Percentiles rank a stretch among this genome's conserved stretches.
Evolutionary conservation across 768 basidiomycete genomes (phyloP).

Genomic region (Mrakia frigida): DNA sequence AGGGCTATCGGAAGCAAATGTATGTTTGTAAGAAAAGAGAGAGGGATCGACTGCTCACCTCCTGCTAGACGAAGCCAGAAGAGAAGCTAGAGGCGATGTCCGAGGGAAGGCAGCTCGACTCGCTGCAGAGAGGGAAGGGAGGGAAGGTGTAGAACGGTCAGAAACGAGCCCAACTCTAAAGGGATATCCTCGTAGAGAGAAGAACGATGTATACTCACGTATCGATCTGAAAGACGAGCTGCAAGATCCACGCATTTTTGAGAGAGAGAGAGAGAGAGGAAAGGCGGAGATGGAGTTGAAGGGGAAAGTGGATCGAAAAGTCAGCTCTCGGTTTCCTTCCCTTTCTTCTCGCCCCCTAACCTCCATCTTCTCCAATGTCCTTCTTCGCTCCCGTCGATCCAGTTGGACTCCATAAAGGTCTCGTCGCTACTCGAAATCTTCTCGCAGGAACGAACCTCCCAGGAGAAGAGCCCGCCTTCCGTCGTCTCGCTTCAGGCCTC

Average conservation of each 20-base stretch:
- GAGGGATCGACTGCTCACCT: no score
- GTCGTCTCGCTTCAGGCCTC: no score
- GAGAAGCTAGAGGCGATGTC: background rate
- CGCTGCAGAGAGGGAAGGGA: background rate
- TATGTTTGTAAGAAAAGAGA: no score
- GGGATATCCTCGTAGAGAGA: background rate
- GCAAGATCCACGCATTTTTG: constrained; percentile 3
- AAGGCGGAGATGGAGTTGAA: background rate
- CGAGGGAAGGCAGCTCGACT: background rate
- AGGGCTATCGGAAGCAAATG: no score
- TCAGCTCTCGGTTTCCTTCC: background rate
- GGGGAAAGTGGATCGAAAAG: background rate
- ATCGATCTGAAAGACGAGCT: constrained; percentile 6
- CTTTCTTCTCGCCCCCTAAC: background rate
- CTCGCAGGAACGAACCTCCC: no score
- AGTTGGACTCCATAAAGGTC: no score
- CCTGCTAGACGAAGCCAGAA: background rate
- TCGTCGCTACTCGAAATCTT: no score
- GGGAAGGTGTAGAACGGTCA: background rate
- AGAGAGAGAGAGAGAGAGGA: background rate
- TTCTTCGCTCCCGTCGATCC: no score
- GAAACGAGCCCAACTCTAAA: no score
- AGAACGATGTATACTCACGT: constrained; percentile 3
- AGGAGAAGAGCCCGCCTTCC: no score
- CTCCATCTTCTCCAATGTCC: no score